These are phyloP conservation scores for thale cress (Arabidopsis thaliana) DNA, from an alignment of 345 rosid species.

Conservation along the genomic window DNA sequence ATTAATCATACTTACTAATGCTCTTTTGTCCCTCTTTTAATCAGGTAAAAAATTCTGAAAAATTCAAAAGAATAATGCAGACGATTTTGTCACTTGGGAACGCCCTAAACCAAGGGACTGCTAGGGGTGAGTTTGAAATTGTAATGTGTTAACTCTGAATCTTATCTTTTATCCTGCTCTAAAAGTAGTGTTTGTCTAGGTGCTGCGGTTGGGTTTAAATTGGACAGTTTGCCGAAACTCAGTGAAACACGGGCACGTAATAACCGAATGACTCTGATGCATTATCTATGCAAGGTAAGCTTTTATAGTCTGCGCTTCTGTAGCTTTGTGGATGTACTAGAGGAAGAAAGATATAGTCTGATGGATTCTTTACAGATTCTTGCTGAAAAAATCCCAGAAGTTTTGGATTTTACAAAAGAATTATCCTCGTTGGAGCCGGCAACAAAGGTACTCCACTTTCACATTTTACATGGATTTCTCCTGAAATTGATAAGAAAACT, in stretches of 20 bases:
- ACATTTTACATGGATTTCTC: background rate
- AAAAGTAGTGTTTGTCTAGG: constrained; percentile 52
- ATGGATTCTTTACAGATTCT: constrained; percentile 66
- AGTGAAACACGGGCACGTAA: constrained; percentile 89
- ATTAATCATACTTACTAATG: background rate
- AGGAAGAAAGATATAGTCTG: constrained; percentile 12
- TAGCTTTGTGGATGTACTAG: constrained; percentile 12
- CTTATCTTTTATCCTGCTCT: constrained; percentile 30
- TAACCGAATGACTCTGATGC: constrained; percentile 95
- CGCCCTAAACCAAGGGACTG: constrained; percentile 96
- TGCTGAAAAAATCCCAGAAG: constrained; percentile 83
- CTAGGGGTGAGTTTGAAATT: constrained; percentile 74
- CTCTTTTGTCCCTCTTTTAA: constrained; percentile 15
- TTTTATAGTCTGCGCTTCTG: constrained; percentile 8
- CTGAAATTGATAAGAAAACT: background rate
- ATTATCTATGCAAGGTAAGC: constrained; percentile 93
- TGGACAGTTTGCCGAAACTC: constrained; percentile 95
- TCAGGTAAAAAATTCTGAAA: constrained; percentile 53
- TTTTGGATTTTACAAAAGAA: constrained; percentile 77
- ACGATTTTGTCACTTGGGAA: constrained; percentile 91
- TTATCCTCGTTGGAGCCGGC: constrained; percentile 72
- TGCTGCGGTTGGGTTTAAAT: constrained; percentile 84
- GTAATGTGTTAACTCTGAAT: background rate
- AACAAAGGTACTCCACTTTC: constrained; percentile 60
- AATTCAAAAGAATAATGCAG: constrained; percentile 93